Evolutionary conservation across 306 rosid species (phyloP), one percentile per base, ranked within the genome.

Genomic region (Cucurbita maxima): DNA sequence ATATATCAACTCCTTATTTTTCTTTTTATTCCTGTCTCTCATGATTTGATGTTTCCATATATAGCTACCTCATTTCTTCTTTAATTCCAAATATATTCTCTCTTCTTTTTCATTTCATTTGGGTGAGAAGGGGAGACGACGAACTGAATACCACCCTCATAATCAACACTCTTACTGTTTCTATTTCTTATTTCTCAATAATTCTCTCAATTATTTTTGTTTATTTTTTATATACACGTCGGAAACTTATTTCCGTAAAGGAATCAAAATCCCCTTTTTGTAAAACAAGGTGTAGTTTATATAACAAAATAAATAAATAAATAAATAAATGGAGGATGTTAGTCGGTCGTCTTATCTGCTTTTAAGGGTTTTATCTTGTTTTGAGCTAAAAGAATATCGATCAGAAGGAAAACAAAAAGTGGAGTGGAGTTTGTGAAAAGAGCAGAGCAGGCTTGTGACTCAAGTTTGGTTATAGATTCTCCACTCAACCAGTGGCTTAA

Each of bases 1-100:
- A 68, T 43, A 66, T 43, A 43, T 44, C 72, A 66, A 43, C 57
- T 45, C 19, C 5, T 34, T 30, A 30, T 44, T 44, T 22, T 67
- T 10, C 16, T 10, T 67, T 43, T 67, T 38, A 16, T 38, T 63
- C 51, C 4, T 63, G 70, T 64, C 71, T 64, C 71, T 66, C 72
- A 66, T 66, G 54, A 66, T 66, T 66, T 66, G 72, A 66, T 66
- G 72, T 66, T 66, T 66, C 38, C 72, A 66, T 64, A 38, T 40
- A n/a, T 62, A 38, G 50, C 70, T 62, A 62, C 70, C 70, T 40
- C 25, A 62, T 7, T 40, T n/a, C 48, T 62, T 40, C 25, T 62
- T 62, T 40, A 38, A 15, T 38, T 40, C 70, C 30, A 62, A 62
- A 41, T 38, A 3, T 63, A 40, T 50, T 50, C 44, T 18, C 51